Conservation (phyloP, 306 rosid species). For the Myrica gale region DNA sequence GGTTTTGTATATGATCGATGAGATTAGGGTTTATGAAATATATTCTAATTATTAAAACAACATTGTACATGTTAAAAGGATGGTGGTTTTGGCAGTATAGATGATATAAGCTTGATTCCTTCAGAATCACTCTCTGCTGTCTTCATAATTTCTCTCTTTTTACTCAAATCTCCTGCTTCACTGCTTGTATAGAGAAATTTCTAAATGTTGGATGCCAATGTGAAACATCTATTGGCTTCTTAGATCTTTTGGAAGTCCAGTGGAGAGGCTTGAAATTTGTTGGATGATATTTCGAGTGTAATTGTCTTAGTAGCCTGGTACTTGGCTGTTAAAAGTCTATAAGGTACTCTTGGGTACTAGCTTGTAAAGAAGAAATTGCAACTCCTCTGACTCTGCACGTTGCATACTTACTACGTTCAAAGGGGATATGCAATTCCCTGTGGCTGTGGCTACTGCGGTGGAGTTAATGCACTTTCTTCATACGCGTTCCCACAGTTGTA, state of each 20-base stretch:
- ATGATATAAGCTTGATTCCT: constrained; percentile 29
- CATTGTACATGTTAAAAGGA: constrained; percentile 51
- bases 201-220: neutral
- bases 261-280: neutral
- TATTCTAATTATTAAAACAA: constrained; percentile 36
- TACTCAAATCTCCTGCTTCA: neutral
- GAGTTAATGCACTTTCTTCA: constrained; percentile 18
- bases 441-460: neutral
- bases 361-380: too few relatives aligned
- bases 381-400: too few relatives aligned
- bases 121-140: neutral
- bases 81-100: constrained; percentile 36
- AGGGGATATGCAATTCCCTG: neutral
- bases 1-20: constrained; percentile 63
- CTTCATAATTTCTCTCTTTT: neutral
- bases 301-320: neutral
- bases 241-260: neutral
- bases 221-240: neutral
- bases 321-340: too few relatives aligned
- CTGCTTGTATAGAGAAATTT: neutral
- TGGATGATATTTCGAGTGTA: neutral
- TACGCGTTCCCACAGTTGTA: neutral
- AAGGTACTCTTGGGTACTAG: too few relatives aligned
- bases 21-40: constrained; percentile 36
- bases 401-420: too few relatives aligned